Conservation (phyloP, 345 rosid species). For the Angophora floribunda region DNA sequence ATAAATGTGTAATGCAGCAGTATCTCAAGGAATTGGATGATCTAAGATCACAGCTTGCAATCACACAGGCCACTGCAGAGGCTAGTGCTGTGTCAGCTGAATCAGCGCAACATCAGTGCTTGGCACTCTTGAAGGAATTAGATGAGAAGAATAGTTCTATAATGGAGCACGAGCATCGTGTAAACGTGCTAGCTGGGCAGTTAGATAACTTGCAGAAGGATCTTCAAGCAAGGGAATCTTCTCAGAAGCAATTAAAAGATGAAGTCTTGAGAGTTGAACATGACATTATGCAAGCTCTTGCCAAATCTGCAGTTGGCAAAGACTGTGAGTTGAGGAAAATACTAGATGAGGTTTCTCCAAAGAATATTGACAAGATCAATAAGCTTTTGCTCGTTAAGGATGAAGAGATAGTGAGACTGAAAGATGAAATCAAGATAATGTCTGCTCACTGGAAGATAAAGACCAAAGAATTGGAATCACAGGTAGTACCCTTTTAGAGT, state of each 20-base stretch:
- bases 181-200: constrained; percentile 61
- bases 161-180: constrained; percentile 63
- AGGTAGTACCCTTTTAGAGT: constrained; percentile 25
- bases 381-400: constrained; percentile 55
- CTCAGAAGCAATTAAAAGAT: constrained; percentile 75
- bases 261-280: constrained; percentile 73
- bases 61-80: constrained; percentile 62
- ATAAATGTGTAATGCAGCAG: constrained; percentile 22
- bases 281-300: constrained; percentile 66
- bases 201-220: constrained; percentile 58
- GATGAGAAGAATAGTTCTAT: constrained; percentile 52
- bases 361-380: constrained; percentile 52
- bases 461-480: constrained; percentile 77
- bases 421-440: constrained; percentile 73
- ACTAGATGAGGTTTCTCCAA: constrained; percentile 69
- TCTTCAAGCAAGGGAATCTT: constrained; percentile 69
- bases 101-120: constrained; percentile 67
- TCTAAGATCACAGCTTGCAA: constrained; percentile 56
- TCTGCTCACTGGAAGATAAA: constrained; percentile 86
- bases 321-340: constrained; percentile 42
- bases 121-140: constrained; percentile 46
- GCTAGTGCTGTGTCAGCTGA: constrained; percentile 79
- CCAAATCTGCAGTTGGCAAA: constrained; percentile 35
- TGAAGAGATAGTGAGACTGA: constrained; percentile 66
- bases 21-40: constrained; percentile 56